These are phyloP conservation scores for Pueraria montana DNA, from an alignment of 306 rosid species.

Conservation along the genomic window DNA sequence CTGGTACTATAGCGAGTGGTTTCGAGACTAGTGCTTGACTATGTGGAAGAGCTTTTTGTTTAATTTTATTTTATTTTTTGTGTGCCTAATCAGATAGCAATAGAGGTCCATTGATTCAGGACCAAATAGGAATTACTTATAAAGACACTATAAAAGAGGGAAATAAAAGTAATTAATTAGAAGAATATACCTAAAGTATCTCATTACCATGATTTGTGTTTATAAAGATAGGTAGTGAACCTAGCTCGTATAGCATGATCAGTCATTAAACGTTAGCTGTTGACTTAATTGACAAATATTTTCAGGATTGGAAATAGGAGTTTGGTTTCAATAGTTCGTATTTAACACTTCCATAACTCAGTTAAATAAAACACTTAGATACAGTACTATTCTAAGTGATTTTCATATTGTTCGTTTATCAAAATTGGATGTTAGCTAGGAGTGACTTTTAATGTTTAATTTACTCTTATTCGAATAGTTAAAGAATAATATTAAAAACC, in stretches of 20 bases:
- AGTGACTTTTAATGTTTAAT: not conserved
- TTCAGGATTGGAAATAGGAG: no score
- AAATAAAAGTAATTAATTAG: not conserved
- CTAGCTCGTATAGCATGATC: no score
- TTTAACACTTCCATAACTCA: no score
- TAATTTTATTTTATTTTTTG: not conserved
- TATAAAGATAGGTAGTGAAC: no score
- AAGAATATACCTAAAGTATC: not conserved
- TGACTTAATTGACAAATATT: no score
- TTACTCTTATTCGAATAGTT: no score
- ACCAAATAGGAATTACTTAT: not conserved
- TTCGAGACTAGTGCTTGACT: not conserved
- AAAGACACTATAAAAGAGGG: not conserved
- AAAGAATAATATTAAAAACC: not conserved
- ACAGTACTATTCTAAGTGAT: not conserved
- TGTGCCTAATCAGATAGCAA: not conserved
- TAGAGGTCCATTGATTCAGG: not conserved
- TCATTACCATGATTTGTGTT: not conserved
- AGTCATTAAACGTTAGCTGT: no score
- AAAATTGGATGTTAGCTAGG: not conserved
- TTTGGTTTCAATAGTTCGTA: no score
- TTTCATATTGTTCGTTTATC: not conserved
- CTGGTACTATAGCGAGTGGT: not conserved
- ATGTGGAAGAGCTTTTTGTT: not conserved
- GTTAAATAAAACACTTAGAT: no score